Evolutionary conservation across 2,329 filamentous ascomycete species (phyloP).

Genomic region (Aspergillus carbonarius): DNA sequence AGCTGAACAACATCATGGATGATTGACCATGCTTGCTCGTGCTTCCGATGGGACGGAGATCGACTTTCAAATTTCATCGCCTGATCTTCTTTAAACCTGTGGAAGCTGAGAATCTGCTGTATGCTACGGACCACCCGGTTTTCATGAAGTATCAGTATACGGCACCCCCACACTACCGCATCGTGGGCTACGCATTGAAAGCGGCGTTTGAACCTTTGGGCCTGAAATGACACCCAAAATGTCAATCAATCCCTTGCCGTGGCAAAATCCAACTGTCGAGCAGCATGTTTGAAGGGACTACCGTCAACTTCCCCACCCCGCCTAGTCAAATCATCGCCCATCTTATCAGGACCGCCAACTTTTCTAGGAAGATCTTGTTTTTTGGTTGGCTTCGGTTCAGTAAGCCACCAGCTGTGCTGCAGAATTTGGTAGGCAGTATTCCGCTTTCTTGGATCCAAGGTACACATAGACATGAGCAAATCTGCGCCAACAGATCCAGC

Average conservation of each 20-base stretch:
- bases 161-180: background rate
- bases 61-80: background rate
- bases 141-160: background rate
- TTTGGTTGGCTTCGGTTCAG: conserved; percentile 76
- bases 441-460: conserved; percentile 81
- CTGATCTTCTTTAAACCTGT: background rate
- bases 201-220: background rate
- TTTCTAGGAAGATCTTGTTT: conserved; percentile 81
- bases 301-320: conserved; percentile 71
- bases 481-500: conserved; percentile 82
- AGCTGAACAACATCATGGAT: background rate
- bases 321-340: conserved; percentile 79
- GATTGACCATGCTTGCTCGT: background rate
- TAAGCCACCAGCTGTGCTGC: conserved; percentile 81
- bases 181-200: background rate
- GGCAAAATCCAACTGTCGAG: conserved; percentile 78
- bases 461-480: conserved; percentile 79
- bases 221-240: background rate
- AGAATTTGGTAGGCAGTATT: conserved; percentile 76
- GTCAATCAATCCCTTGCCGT: conserved; percentile 25
- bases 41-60: background rate
- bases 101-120: background rate
- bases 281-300: conserved; percentile 67
- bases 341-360: conserved; percentile 68
- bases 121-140: background rate